phyloP scores from a whole-genome alignment of 2,329 filamentous ascomycete genomes.

The Neocucurbitaria cava region DNA sequence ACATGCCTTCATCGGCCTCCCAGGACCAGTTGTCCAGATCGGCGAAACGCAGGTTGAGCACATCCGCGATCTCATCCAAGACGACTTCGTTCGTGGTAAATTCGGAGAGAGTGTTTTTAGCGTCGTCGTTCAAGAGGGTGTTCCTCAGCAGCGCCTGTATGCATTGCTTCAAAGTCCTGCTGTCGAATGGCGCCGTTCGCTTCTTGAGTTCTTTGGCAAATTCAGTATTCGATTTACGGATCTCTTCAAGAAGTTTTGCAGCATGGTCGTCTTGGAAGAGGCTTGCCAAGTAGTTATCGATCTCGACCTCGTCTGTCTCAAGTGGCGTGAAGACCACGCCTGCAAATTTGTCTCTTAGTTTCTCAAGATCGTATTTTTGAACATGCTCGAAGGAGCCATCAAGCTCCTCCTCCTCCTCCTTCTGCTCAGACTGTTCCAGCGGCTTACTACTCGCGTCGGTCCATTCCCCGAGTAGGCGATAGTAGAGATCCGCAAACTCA shows the following conservation, averaged over 20 bases:
- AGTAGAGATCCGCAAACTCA: conserved; percentile 22
- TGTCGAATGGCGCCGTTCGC: conserved; percentile 11
- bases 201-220: conserved; percentile 11
- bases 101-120: conserved; percentile 18
- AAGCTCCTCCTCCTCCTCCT: conserved; percentile 11
- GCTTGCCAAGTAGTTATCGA: conserved; percentile 18
- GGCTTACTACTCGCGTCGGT: conserved; percentile 16
- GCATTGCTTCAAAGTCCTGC: conserved; percentile 8
- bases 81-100: conserved; percentile 41
- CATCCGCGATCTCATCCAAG: conserved; percentile 61
- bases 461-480: conserved; percentile 22
- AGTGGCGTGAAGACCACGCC: conserved; percentile 24
- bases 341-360: conserved; percentile 22
- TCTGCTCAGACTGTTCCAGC: conserved; percentile 10
- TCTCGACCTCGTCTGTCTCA: conserved; percentile 22
- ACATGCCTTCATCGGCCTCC: conserved; percentile 26
- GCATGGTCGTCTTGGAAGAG: conserved; percentile 22
- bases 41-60: conserved; percentile 63
- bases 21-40: conserved; percentile 62
- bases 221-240: conserved; percentile 1
- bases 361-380: conserved; percentile 19
- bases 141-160: conserved; percentile 19
- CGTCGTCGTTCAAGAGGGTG: conserved; percentile 19
- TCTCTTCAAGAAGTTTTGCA: conserved; percentile 1
- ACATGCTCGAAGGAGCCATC: conserved; percentile 24